These are phyloP conservation scores for Thoreauomyces humboldtii DNA, from an alignment of 192 early-diverging fungal genomes.

Conservation along the genomic window DNA sequence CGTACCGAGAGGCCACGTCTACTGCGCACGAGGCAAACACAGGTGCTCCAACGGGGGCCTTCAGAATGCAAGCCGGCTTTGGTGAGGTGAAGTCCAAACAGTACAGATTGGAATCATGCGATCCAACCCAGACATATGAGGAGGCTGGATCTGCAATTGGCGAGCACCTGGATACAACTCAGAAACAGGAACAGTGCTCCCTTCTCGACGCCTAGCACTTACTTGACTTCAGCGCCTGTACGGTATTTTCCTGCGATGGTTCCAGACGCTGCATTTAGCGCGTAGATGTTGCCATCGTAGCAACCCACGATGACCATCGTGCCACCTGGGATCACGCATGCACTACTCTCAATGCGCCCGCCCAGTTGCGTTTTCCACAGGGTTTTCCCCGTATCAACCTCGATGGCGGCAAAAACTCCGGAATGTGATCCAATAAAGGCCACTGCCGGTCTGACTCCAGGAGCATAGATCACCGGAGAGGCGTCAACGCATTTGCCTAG, in stretches of 20 bases:
- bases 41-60: not conserved
- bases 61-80: not conserved
- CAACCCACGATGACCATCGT: not conserved
- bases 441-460: not conserved
- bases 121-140: not conserved
- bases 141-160: not conserved
- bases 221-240: constrained; percentile 1
- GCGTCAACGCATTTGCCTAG: not conserved
- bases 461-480: not conserved
- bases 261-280: not conserved
- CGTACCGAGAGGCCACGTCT: not conserved
- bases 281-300: constrained; percentile 5
- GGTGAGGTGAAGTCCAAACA: not conserved
- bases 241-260: not conserved
- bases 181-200: too few species aligned
- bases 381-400: not conserved
- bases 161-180: too few species aligned
- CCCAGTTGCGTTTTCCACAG: not conserved
- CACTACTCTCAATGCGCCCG: not conserved
- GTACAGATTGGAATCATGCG: not conserved
- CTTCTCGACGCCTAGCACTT: too few species aligned
- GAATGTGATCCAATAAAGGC: not conserved
- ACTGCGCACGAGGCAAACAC: constrained; percentile 7
- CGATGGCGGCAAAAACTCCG: not conserved
- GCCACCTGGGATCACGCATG: not conserved